A percentile compares a stretch with the other conserved stretches of the same genome.
These are phyloP conservation scores for Fagopyrum tataricum DNA, from an alignment of 148 eudicot genomes.

Conservation along the genomic window DNA sequence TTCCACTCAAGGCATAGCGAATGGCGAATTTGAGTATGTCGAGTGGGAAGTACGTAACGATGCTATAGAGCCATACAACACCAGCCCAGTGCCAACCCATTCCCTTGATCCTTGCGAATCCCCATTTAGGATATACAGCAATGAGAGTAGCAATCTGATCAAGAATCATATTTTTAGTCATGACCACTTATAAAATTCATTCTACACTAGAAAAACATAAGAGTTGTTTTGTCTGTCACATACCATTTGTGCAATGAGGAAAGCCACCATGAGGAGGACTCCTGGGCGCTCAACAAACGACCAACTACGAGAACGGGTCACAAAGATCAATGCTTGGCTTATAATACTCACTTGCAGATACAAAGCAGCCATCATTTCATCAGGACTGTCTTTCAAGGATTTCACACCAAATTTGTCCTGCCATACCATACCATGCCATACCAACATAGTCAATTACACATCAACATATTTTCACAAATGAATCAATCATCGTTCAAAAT, in stretches of 20 bases:
- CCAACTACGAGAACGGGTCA: slow-evolving; percentile 92
- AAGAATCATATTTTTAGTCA: background rate
- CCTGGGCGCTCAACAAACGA: slow-evolving; percentile 89
- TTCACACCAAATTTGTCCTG: slow-evolving; percentile 69
- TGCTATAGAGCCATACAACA: slow-evolving; percentile 78
- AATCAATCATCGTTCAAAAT: no score
- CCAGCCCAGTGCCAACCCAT: slow-evolving; percentile 99
- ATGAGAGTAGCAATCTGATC: slow-evolving; percentile 82
- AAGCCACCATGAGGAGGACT: slow-evolving; percentile 51
- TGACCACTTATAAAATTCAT: background rate
- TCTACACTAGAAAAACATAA: background rate
- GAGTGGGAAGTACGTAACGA: slow-evolving; percentile 77
- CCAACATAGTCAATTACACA: no score
- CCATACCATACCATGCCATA: background rate
- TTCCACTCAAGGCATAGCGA: slow-evolving; percentile 83
- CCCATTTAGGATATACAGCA: slow-evolving; percentile 89
- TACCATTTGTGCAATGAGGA: slow-evolving; percentile 46
- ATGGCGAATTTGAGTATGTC: slow-evolving; percentile 72
- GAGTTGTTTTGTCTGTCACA: background rate
- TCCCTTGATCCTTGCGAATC: slow-evolving; percentile 75
- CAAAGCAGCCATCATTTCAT: slow-evolving; percentile 82
- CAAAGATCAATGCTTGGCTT: slow-evolving; percentile 91
- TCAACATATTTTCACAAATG: no score
- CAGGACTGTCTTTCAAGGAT: slow-evolving; percentile 23
- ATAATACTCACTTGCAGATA: slow-evolving; percentile 95